Conservation (phyloP, 1,139 yeast species). For the Kazachstania sp. region DNA sequence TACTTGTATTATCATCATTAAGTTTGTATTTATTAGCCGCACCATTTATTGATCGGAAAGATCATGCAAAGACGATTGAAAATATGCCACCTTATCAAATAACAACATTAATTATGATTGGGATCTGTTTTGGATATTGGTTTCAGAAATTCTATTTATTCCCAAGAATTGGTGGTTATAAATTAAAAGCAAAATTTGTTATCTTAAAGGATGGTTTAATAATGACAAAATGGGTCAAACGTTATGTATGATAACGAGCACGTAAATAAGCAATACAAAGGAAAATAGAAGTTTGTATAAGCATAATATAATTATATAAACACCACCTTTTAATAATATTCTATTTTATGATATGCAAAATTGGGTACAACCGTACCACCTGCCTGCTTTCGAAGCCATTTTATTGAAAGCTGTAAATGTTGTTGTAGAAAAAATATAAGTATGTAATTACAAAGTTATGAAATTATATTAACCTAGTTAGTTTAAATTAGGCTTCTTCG, state of each 20-base stretch:
- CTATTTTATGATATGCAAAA: background rate
- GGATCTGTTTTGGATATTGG: constrained; percentile 42
- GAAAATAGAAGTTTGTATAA: background rate
- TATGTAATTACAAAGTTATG: too few relatives aligned
- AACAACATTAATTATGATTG: constrained; percentile 33
- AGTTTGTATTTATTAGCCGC: constrained; percentile 38
- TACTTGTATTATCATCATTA: constrained; percentile 36
- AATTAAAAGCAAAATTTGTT: constrained; percentile 34
- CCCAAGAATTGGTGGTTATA: constrained; percentile 41
- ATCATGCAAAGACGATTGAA: constrained; percentile 33
- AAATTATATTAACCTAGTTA: background rate
- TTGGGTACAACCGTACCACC: too few relatives aligned
- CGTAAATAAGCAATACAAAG: background rate
- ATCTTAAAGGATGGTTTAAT: constrained; percentile 47
- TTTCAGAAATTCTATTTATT: constrained; percentile 37
- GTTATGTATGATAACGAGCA: constrained; percentile 1
- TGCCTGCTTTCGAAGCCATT: too few relatives aligned
- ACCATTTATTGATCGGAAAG: constrained; percentile 37
- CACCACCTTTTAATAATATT: background rate
- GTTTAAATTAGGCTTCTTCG: background rate
- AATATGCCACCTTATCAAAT: constrained; percentile 48
- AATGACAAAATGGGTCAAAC: constrained; percentile 45
- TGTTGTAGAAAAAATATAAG: too few relatives aligned
- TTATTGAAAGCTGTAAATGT: too few relatives aligned
- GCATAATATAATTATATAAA: background rate